Base-by-base conservation (phyloP, 495 filamentous ascomycete species). In the Podospora australis region DNA sequence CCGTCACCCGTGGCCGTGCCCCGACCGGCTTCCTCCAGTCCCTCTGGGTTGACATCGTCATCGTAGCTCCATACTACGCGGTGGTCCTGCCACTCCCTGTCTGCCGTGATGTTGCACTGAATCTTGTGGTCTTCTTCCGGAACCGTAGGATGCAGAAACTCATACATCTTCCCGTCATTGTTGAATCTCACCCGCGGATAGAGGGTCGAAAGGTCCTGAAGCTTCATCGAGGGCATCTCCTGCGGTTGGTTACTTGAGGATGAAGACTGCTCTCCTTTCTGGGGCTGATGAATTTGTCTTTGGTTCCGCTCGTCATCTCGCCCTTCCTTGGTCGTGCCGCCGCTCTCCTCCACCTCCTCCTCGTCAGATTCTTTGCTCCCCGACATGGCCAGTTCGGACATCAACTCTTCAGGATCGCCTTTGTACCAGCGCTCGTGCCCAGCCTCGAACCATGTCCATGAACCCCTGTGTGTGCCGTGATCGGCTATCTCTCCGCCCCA, bases 401-500 rank as follows among this genome's bases (percentile, higher is more conserved):
- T n/a, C n/a, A n/a, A n/a, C n/a, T n/a, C n/a, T n/a, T n/a, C n/a
- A n/a, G n/a, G n/a, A n/a, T 39, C 39, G 11, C 43, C 21, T 11
- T 60, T 54, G 26, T 67, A 62, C 36, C 75, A 66, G 11, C 70
- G 65, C 39, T 79, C 75, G 14, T 76, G 50, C 0, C 81, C 81
- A 3, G 70, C 75, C 36, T 86, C 84, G 54, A 88, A 88, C 84
- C 84, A 90, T 0, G 83, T 87, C 60, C 65, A 85, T 0, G 81
- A 82, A 11, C 56, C 64, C 4, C 64, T 47, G 54, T 78, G 87
- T n/a, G 72, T 78, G 32, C 73, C 63, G 4, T 65, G 57, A 25
- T 67, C 52, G 1, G 40, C 17, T 4, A 21, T 14, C 1, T 63
- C 54, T 4, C 69, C 64, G 34, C 72, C 72, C 68, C 70, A 83